These are phyloP conservation scores for Neurospora sp. DNA, from an alignment of 495 filamentous ascomycete genomes.

Conservation along the genomic window DNA sequence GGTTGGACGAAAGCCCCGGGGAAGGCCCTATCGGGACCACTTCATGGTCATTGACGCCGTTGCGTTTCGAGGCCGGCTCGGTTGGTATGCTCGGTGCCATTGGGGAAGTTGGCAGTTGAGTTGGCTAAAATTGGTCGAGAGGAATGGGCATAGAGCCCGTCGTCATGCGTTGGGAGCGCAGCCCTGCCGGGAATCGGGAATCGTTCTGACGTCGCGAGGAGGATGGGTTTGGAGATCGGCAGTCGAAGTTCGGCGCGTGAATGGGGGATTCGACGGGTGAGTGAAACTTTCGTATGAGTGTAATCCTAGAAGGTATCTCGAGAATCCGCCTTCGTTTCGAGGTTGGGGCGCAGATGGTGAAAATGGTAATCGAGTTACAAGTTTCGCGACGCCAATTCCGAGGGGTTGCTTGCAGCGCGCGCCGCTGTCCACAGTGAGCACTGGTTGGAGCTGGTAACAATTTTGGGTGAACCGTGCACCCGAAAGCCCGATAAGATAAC, in stretches of 20 bases:
- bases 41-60: constrained; percentile 8
- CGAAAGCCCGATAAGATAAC: not conserved
- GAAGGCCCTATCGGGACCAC: constrained; percentile 24
- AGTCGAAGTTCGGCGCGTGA: not conserved
- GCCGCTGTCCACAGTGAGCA: not conserved
- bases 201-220: not conserved
- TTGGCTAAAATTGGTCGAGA: not conserved
- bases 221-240: not conserved
- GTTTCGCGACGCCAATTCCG: not conserved
- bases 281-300: not conserved
- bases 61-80: constrained; percentile 5
- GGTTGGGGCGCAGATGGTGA: not conserved
- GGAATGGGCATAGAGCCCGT: not conserved
- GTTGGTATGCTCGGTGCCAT: constrained; percentile 17
- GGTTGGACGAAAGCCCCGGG: constrained; percentile 28
- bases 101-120: not conserved
- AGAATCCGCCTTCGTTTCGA: not conserved
- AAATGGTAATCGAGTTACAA: not conserved
- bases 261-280: not conserved
- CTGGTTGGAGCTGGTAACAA: not conserved
- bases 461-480: not conserved
- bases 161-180: not conserved
- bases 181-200: not conserved
- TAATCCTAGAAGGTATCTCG: not conserved
- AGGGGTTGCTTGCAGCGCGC: not conserved